These are phyloP conservation scores for Calonectria pseudoturangicola DNA, from an alignment of 2,329 filamentous ascomycete genomes.

Conservation along the genomic window DNA sequence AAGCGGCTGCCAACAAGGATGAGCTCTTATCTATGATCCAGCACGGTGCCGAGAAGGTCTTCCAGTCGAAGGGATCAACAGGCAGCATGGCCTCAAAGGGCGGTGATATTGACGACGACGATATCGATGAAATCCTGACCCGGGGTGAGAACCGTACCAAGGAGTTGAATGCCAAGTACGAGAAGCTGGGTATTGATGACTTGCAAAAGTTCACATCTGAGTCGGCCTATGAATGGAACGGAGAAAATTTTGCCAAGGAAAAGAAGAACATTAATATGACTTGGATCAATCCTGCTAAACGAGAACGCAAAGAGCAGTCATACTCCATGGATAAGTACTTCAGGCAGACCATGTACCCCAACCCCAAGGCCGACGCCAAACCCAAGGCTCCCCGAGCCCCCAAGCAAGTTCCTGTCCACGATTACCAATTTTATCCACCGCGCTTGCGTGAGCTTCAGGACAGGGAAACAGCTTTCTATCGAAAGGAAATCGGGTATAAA, in stretches of 20 bases:
- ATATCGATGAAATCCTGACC: slow-evolving; percentile 91
- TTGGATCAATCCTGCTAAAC: slow-evolving; percentile 99
- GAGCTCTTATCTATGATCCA: slow-evolving; percentile 99
- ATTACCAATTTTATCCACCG: slow-evolving; percentile 97
- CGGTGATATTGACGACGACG: slow-evolving; percentile 84
- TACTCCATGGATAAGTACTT: slow-evolving; percentile 99
- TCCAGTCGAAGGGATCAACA: slow-evolving; percentile 82
- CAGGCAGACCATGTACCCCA: slow-evolving; percentile 86
- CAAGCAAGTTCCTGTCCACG: slow-evolving; percentile 92
- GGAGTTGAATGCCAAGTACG: slow-evolving; percentile 93
- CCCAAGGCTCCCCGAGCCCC: slow-evolving; percentile 97
- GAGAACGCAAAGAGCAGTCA: slow-evolving; percentile 97
- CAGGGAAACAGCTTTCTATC: slow-evolving; percentile 95
- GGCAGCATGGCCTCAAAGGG: slow-evolving; percentile 76
- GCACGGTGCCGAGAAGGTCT: slow-evolving; percentile 96
- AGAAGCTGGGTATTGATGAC: slow-evolving; percentile 97
- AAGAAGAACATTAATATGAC: slow-evolving; percentile 94
- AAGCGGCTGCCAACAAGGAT: slow-evolving; percentile 95
- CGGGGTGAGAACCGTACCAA: slow-evolving; percentile 93
- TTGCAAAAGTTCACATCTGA: slow-evolving; percentile 98
- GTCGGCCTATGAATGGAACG: slow-evolving; percentile 99
- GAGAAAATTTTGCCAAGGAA: slow-evolving; percentile 92
- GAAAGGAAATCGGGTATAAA: slow-evolving; percentile 97
- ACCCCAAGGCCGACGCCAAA: slow-evolving; percentile 90
- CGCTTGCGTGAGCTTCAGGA: slow-evolving; percentile 92